Evolutionary conservation across 169 alveolate species (phyloP).

Genomic region (Besnoitia besnoiti): DNA sequence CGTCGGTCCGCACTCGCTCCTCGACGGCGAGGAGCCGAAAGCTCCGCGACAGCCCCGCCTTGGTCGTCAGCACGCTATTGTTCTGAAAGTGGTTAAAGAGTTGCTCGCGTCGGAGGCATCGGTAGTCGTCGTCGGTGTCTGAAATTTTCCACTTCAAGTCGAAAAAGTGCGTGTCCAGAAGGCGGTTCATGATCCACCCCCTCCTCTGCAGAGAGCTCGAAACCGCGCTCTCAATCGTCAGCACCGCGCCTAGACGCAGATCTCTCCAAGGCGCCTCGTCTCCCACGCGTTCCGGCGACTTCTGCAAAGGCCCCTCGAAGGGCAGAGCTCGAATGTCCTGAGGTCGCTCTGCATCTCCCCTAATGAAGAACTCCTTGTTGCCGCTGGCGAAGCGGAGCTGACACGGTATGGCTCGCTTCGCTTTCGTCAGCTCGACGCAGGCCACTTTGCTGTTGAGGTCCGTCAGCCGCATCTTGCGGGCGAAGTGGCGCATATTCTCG

Average conservation of each 20-base stretch:
- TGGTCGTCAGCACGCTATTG: constrained; percentile 44
- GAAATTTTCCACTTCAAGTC: constrained; percentile 55
- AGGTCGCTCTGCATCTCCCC: background rate
- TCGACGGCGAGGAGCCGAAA: constrained; percentile 37
- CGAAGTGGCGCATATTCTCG: constrained; percentile 16
- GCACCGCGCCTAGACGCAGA: background rate
- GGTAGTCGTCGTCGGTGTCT: constrained; percentile 22
- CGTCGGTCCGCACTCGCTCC: constrained; percentile 22
- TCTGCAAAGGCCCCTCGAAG: background rate
- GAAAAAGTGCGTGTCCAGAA: constrained; percentile 27
- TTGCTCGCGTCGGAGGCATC: constrained; percentile 45
- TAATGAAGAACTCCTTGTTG: background rate
- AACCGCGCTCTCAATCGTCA: background rate
- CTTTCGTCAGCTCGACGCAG: constrained; percentile 37
- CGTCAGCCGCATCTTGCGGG: background rate
- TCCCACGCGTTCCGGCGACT: background rate
- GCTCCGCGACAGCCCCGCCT: constrained; percentile 46
- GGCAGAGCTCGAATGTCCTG: background rate
- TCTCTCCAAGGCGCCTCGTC: background rate
- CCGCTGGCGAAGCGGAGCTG: background rate
- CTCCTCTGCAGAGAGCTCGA: background rate
- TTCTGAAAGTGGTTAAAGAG: constrained; percentile 55
- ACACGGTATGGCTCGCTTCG: background rate
- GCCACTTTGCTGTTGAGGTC: background rate
- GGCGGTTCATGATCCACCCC: constrained; percentile 23